Percentiles rank a stretch among this genome's conserved stretches.
phyloP scores from a whole-genome alignment of 106 monocot species.

The Platanthera zijinensis region DNA sequence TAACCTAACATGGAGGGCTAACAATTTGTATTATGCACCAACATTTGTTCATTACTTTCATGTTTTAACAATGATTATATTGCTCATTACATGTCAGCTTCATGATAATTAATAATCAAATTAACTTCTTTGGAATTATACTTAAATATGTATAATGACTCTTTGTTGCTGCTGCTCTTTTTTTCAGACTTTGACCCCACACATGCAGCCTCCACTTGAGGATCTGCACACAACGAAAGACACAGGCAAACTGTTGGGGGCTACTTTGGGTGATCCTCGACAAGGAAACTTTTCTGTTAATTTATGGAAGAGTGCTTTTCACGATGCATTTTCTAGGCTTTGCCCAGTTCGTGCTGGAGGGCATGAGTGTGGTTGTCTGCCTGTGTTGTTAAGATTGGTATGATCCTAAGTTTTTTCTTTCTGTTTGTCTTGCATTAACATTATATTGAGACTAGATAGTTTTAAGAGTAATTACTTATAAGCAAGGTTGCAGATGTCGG shows the following conservation, averaged over 20 bases:
- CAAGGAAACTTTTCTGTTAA: constrained; percentile 74
- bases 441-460: too few species aligned
- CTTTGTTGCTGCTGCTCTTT: background rate
- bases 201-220: constrained; percentile 76
- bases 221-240: constrained; percentile 23
- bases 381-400: constrained; percentile 80
- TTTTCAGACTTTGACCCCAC: constrained; percentile 74
- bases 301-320: constrained; percentile 84
- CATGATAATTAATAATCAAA: background rate
- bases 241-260: constrained; percentile 35
- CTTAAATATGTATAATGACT: background rate
- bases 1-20: too few species aligned
- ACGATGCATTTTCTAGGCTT: constrained; percentile 65
- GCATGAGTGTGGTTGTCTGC: constrained; percentile 95
- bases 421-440: too few species aligned
- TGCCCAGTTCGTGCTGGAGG: constrained; percentile 81
- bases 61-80: background rate
- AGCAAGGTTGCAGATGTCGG: too few species aligned
- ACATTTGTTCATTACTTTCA: too few species aligned
- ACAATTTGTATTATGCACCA: too few species aligned
- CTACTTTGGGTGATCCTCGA: constrained; percentile 50
- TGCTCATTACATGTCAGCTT: background rate
- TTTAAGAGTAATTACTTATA: too few species aligned
- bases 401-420: background rate
- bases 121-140: background rate